A percentile compares a stretch with the other conserved stretches of the same genome.
These are phyloP conservation scores for Aspergillus campestris DNA, from an alignment of 495 filamentous ascomycete genomes.

Conservation along the genomic window DNA sequence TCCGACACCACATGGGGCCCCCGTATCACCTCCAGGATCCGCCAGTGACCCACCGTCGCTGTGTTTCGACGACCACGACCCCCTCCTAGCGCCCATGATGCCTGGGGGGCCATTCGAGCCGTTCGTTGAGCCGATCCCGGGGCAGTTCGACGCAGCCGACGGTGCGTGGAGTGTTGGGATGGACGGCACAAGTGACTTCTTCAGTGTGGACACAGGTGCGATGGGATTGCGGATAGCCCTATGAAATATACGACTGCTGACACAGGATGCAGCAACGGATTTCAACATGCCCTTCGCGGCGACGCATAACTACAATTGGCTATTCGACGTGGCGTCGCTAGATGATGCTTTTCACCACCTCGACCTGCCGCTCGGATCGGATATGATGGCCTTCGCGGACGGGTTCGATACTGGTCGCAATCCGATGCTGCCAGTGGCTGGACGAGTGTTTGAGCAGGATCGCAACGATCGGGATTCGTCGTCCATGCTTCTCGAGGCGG, in stretches of 20 bases:
- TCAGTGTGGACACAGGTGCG: conserved; percentile 25
- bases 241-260: neutral
- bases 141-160: conserved; percentile 31
- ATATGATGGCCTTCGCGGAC: conserved; percentile 16
- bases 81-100: conserved; percentile 27
- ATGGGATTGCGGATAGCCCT: neutral
- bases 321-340: conserved; percentile 39
- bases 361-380: conserved; percentile 20
- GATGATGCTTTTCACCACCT: conserved; percentile 29
- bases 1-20: conserved; percentile 11
- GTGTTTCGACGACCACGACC: conserved; percentile 22
- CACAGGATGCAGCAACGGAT: conserved; percentile 30
- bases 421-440: conserved; percentile 15
- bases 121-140: conserved; percentile 26
- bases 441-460: conserved; percentile 4
- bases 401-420: conserved; percentile 3
- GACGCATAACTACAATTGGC: conserved; percentile 47
- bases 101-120: conserved; percentile 27
- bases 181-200: conserved; percentile 15
- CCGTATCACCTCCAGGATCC: conserved; percentile 25
- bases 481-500: conserved; percentile 11
- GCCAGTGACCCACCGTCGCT: conserved; percentile 18
- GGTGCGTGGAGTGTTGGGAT: conserved; percentile 22
- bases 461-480: conserved; percentile 4
- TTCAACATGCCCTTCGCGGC: conserved; percentile 52